A percentile compares a stretch with the other conserved stretches of the same genome.
Evolutionary conservation across 345 rosid genomes (phyloP).

Genomic region (Sonneratia alba): DNA sequence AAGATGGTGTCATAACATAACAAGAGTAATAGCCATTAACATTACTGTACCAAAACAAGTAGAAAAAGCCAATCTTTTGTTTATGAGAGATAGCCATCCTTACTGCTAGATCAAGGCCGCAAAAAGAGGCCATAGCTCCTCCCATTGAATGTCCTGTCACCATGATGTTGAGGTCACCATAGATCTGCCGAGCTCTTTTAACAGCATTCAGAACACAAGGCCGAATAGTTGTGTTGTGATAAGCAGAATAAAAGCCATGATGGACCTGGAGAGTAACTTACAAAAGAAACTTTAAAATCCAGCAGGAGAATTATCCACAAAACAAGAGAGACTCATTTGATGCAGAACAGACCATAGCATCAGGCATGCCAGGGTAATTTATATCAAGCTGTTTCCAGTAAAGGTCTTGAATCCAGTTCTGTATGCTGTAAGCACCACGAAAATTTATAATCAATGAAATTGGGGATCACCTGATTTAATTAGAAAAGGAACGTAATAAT

Average conservation of each 20-base stretch:
- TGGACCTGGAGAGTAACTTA: constrained; percentile 47
- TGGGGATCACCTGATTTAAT: neutral
- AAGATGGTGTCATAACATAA: neutral
- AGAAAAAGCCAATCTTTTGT: neutral
- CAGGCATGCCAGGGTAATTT: constrained; percentile 85
- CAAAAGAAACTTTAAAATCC: neutral
- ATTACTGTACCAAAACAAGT: neutral
- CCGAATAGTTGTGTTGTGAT: constrained; percentile 84
- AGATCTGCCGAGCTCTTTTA: constrained; percentile 38
- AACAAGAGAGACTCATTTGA: neutral
- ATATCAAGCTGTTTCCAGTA: constrained; percentile 94
- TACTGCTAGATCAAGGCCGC: constrained; percentile 80
- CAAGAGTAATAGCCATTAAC: neutral
- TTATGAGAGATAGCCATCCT: constrained; percentile 3
- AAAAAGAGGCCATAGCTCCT: constrained; percentile 90
- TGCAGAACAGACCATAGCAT: constrained; percentile 64
- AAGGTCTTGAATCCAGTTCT: constrained; percentile 88
- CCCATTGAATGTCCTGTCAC: constrained; percentile 99
- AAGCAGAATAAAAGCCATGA: constrained; percentile 86
- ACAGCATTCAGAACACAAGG: constrained; percentile 65
- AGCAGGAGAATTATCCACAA: neutral
- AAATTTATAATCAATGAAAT: neutral
- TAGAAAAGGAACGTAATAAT: neutral
- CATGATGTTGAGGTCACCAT: constrained; percentile 60
- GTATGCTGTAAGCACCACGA: constrained; percentile 44